These are phyloP conservation scores for Zymoseptoria passerinii DNA, from an alignment of 2,329 filamentous ascomycete species.

Conservation along the genomic window DNA sequence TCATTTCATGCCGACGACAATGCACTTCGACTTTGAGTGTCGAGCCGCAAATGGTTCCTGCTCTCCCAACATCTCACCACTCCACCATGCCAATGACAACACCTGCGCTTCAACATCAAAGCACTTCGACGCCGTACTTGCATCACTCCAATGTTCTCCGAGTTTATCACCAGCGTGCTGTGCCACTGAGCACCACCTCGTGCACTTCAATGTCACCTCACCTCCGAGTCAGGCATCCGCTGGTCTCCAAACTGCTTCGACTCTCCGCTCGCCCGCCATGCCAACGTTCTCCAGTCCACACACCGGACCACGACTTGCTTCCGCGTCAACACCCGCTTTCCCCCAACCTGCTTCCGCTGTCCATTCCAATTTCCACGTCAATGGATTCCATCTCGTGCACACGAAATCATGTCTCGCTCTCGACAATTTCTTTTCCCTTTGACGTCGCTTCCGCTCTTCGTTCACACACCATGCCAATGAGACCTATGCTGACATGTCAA, in stretches of 20 bases:
- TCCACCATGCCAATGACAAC: too few relatives aligned
- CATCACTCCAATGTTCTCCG: not conserved
- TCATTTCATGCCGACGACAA: not conserved
- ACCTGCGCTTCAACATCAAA: too few relatives aligned
- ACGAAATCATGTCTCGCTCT: not conserved
- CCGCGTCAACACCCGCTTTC: not conserved
- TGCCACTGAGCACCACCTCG: not conserved
- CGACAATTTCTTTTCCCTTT: not conserved
- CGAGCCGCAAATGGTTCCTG: too few relatives aligned
- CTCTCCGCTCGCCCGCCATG: too few relatives aligned
- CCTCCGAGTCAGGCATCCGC: not conserved
- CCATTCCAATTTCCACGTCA: too few relatives aligned
- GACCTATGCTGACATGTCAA: not conserved
- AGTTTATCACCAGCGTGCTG: not conserved
- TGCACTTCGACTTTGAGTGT: not conserved
- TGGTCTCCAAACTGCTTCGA: not conserved
- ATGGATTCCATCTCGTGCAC: not conserved
- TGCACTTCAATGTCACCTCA: not conserved
- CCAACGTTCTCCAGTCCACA: not conserved
- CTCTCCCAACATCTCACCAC: too few relatives aligned
- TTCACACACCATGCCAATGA: not conserved
- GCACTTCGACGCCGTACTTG: not conserved
- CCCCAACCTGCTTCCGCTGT: too few relatives aligned
- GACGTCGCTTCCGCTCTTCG: not conserved
- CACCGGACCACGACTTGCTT: not conserved